Evolutionary conservation across 2,329 filamentous ascomycete genomes (phyloP).

Genomic region (Parastagonospora avenae): DNA sequence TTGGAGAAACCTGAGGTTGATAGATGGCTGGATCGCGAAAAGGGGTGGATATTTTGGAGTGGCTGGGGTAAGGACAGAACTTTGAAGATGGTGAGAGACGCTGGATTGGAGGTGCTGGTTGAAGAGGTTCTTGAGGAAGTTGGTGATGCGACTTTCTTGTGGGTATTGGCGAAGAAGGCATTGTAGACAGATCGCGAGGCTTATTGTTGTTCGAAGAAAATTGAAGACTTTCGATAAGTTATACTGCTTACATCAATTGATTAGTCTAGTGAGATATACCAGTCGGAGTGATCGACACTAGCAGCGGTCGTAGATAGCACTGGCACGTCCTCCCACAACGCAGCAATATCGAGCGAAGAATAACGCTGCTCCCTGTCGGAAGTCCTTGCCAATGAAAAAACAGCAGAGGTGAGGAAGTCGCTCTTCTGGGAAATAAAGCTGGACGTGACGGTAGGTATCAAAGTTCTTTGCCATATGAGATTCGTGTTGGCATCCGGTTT

Average conservation of each 20-base stretch:
- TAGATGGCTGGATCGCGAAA: slow-evolving; percentile 43
- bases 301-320: slow-evolving; percentile 2
- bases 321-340: slow-evolving; percentile 31
- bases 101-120: slow-evolving; percentile 30
- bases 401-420: slow-evolving; percentile 21
- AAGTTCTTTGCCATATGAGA: slow-evolving; percentile 40
- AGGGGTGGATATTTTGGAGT: slow-evolving; percentile 49
- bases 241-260: neutral
- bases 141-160: slow-evolving; percentile 34
- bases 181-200: neutral
- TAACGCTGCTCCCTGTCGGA: slow-evolving; percentile 15
- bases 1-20: slow-evolving; percentile 11
- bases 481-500: slow-evolving; percentile 46
- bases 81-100: slow-evolving; percentile 33
- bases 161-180: slow-evolving; percentile 32
- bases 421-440: neutral
- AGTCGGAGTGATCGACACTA: neutral
- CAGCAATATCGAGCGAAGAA: slow-evolving; percentile 14
- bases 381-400: slow-evolving; percentile 31
- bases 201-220: too few species aligned
- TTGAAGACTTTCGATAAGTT: too few species aligned
- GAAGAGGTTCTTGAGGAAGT: slow-evolving; percentile 29
- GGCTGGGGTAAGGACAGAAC: slow-evolving; percentile 46
- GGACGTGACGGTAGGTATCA: slow-evolving; percentile 32
- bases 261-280: slow-evolving; percentile 2